Evolutionary conservation across 2,329 filamentous ascomycete species (phyloP).

Genomic region (Fusarium ramigenum): DNA sequence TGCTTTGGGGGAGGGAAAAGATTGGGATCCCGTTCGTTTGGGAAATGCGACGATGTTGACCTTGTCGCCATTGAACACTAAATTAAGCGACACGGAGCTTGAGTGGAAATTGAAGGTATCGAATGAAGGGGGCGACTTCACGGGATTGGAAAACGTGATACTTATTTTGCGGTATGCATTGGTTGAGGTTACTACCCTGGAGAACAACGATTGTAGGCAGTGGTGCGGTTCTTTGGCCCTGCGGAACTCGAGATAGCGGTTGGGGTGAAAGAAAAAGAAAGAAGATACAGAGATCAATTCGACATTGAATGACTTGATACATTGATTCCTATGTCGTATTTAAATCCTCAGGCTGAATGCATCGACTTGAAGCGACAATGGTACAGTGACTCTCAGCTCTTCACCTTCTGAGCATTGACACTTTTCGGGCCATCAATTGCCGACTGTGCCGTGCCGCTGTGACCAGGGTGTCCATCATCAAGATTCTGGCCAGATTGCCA

Average conservation of each 20-base stretch:
- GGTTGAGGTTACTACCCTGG: neutral
- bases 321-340: no score
- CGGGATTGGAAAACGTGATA: neutral
- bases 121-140: neutral
- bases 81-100: accelerated
- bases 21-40: neutral
- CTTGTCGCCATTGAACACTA: neutral
- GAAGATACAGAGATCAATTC: no score
- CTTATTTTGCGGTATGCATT: neutral
- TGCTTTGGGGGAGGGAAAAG: neutral
- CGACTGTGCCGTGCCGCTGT: accelerated
- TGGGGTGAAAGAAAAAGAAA: no score
- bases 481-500: neutral
- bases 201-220: neutral
- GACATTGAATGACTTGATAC: no score
- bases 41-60: neutral
- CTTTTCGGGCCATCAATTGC: neutral
- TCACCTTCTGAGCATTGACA: no score
- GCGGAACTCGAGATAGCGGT: neutral
- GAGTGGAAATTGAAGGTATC: neutral
- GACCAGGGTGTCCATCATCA: neutral
- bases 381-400: no score
- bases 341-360: no score
- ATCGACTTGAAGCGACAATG: no score
- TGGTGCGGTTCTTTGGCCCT: no score